Base-by-base conservation (phyloP, 768 basidiomycete species). In the Gloeopeniophorella convolvens region DNA sequence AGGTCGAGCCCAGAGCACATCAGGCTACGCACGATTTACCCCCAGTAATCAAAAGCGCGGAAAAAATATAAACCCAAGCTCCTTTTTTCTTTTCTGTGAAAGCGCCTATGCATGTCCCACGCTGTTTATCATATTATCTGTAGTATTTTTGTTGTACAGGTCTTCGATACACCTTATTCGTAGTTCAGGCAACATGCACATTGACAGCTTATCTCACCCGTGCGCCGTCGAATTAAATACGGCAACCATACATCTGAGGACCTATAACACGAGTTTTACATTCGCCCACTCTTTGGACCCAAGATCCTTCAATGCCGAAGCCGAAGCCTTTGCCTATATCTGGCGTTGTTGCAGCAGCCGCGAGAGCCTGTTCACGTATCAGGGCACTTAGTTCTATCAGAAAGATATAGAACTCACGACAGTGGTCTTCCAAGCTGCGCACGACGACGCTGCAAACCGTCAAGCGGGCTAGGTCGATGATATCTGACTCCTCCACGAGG, bases 341-440 rank as follows among this genome's bases (percentile, higher is more conserved):
- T 70, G 34, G 69, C 70, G 54, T 82, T 82, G 34, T 66, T 65
- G 61, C 79, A 83, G 55, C 82, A 80, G 15, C 72, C 74, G 33
- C 65, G 66, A 31, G 61, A 55, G 39, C 70, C 78, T 79, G 56
- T n/a, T 16, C n/a, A 28, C 16, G 30, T 50, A 24, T 43, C 40
- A 36, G 51, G 48, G 45, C 13, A 18, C 23, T 12, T 32, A 26
- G 20, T 23, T 16, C 9, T 1, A 11, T 30, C 12, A n/a, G 11
- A 30, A 31, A 35, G 6, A 16, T 10, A n/a, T 26, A 37, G 31
- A 3, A 72, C 78, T 66, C 60, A 82, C 81, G 68, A 58, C 80
- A 82, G 59, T 74, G 75, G 60, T 82, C 77, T 7, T 70, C 70
- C 24, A 43, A 36, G 9, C 67, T 58, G 32, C 65, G 62, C 45